A percentile compares a stretch with the other conserved stretches of the same genome.
These are phyloP conservation scores for Tuber borchii DNA, from an alignment of 495 filamentous ascomycete genomes.

Conservation along the genomic window DNA sequence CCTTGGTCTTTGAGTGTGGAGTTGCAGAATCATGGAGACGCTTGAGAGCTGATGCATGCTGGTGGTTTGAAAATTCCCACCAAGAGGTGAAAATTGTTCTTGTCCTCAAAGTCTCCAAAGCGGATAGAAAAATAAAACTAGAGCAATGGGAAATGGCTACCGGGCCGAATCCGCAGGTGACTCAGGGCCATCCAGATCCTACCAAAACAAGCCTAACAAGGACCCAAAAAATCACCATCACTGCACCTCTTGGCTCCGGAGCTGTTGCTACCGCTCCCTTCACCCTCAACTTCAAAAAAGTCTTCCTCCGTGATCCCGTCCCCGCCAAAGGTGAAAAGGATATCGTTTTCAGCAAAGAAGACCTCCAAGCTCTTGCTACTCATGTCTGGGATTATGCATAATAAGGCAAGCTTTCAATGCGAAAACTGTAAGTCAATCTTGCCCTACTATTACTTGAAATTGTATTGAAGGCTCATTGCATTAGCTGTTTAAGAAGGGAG, in stretches of 20 bases:
- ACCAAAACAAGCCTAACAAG: not conserved
- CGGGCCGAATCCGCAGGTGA: not conserved
- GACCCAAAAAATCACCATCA: not conserved
- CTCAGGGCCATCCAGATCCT: not conserved
- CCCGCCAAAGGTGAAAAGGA: constrained; percentile 7
- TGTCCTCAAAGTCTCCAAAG: not conserved
- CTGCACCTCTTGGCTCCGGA: not conserved
- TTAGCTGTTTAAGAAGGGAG: not conserved
- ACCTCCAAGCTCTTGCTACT: not conserved
- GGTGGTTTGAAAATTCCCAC: constrained; percentile 12
- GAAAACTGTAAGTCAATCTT: not conserved
- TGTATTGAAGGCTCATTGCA: not conserved
- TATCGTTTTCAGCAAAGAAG: constrained; percentile 4
- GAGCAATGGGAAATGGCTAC: constrained; percentile 3
- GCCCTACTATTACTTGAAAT: not conserved
- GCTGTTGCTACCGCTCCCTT: not conserved
- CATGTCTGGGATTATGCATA: not conserved
- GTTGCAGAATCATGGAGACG: not conserved
- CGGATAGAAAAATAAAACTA: not conserved
- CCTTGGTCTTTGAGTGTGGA: constrained; percentile 11
- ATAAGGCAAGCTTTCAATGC: not conserved
- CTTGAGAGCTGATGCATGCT: constrained; percentile 5
- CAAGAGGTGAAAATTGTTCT: constrained; percentile 7
- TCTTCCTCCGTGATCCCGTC: constrained; percentile 1
- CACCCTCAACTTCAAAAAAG: constrained; percentile 2